These are phyloP conservation scores for Sclerotiophoma versabilis DNA, from an alignment of 2,329 filamentous ascomycete species.

Conservation along the genomic window DNA sequence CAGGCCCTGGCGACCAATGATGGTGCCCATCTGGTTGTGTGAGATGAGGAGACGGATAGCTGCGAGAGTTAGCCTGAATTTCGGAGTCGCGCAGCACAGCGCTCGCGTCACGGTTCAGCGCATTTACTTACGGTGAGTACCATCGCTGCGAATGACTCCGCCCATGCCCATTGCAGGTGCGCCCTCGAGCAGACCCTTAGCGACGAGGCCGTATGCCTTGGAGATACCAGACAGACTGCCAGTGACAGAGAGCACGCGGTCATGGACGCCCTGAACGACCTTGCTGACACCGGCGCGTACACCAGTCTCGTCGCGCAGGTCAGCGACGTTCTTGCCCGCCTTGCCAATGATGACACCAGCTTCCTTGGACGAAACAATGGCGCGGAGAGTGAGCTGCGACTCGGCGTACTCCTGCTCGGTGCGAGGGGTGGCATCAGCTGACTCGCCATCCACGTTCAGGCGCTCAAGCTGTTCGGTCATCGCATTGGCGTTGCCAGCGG, in stretches of 20 bases:
- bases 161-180: slow-evolving; percentile 97
- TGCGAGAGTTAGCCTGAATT: slow-evolving; percentile 51
- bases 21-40: slow-evolving; percentile 99
- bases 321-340: slow-evolving; percentile 96
- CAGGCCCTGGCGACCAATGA: slow-evolving; percentile 93
- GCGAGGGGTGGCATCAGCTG: slow-evolving; percentile 81
- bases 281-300: slow-evolving; percentile 99
- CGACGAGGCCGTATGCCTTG: slow-evolving; percentile 91
- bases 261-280: slow-evolving; percentile 95
- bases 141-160: slow-evolving; percentile 79
- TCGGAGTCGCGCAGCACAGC: background rate
- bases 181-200: slow-evolving; percentile 88
- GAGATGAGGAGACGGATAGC: slow-evolving; percentile 98
- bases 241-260: slow-evolving; percentile 94
- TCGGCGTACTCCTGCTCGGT: slow-evolving; percentile 97
- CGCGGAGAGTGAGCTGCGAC: slow-evolving; percentile 89
- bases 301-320: slow-evolving; percentile 94
- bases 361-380: slow-evolving; percentile 98
- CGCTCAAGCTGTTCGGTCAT: slow-evolving; percentile 53
- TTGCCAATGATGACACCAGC: slow-evolving; percentile 99
- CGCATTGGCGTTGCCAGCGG: slow-evolving; percentile 45
- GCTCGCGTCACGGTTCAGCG: background rate
- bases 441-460: slow-evolving; percentile 54
- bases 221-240: slow-evolving; percentile 88
- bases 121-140: slow-evolving; percentile 84